Evolutionary conservation across 305 asterid genomes (phyloP).

Genomic region (Solanum hybrid): DNA sequence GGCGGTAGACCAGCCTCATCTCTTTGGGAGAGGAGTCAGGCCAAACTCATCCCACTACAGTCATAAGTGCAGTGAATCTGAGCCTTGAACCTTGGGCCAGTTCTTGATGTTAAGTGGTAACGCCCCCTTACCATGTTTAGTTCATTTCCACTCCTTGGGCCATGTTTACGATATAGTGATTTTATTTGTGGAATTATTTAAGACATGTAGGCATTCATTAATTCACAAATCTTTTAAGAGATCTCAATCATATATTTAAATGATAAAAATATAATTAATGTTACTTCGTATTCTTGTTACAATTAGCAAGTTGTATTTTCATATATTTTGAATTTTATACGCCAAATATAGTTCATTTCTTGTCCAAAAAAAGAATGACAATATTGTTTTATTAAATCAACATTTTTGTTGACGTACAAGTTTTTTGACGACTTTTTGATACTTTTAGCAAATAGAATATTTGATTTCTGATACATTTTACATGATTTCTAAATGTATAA

Average conservation of each 20-base stretch:
- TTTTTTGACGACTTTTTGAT: neutral
- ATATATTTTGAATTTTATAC: neutral
- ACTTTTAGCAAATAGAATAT: neutral
- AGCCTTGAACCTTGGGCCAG: neutral
- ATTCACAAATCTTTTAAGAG: neutral
- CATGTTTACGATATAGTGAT: neutral
- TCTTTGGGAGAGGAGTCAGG: neutral
- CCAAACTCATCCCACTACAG: neutral
- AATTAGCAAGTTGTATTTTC: neutral
- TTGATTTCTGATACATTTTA: neutral
- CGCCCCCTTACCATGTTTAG: neutral
- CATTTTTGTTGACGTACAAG: neutral
- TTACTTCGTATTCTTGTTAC: neutral
- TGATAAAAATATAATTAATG: neutral
- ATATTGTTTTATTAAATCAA: neutral
- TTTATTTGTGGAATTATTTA: neutral
- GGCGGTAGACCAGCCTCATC: neutral
- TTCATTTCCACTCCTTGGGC: neutral
- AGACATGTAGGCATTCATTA: neutral
- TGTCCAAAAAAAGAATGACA: neutral
- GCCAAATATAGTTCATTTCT: neutral
- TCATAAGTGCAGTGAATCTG: neutral
- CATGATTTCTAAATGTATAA: neutral
- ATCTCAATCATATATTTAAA: neutral
- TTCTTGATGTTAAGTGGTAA: neutral